Base-by-base conservation (phyloP, 352 stramenopile species). In the Elongisporangium anandrum region DNA sequence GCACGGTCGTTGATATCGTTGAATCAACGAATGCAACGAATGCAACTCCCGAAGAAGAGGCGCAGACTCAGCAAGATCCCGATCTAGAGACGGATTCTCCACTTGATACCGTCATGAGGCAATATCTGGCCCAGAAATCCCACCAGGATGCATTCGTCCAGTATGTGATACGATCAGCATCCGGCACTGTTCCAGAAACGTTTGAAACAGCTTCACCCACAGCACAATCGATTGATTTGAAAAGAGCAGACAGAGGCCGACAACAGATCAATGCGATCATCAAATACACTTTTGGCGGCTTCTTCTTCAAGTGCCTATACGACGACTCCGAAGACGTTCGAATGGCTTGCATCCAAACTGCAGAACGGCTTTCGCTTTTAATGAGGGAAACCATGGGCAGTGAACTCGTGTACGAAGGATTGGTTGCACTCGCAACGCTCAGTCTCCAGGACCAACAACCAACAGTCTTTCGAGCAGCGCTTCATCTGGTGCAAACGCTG, bases 271-370 rank as follows among this genome's bases (percentile, higher is more conserved):
- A 48, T 12, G 49, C 54, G 60, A 75, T 72, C 62, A 63, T 67
- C 17, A 51, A 29, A 54, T 73, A 83, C 51, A 87, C 77, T 2
- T 89, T 89, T 57, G 79, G 79, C 20, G 59, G 48, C 9, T 75
- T 82, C 57, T 85, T 86, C 20, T 70, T 73, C 0, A 70, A 84
- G 49, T 86, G 77, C 48, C 16, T 84, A 17, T 56, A 63, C 13
- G 66, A 52, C 29, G 63, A 66, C 45, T 41, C 38, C 29, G 22
- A 55, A 0, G 70, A 79, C 16, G 53, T 75, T 39, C 63, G 70
- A 21, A 57, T 64, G 1, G 57, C 59, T 19, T 65, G 58, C 17
- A n/a, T 81, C 19, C 50, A 62, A 23, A 66, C 69, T n/a, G 73
- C 57, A 0, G 77, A 87, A 52, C 68, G 70, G 1, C 68, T 71